These are phyloP conservation scores for Xerocomellus chrysenteron DNA, from an alignment of 768 basidiomycete species.

Conservation along the genomic window DNA sequence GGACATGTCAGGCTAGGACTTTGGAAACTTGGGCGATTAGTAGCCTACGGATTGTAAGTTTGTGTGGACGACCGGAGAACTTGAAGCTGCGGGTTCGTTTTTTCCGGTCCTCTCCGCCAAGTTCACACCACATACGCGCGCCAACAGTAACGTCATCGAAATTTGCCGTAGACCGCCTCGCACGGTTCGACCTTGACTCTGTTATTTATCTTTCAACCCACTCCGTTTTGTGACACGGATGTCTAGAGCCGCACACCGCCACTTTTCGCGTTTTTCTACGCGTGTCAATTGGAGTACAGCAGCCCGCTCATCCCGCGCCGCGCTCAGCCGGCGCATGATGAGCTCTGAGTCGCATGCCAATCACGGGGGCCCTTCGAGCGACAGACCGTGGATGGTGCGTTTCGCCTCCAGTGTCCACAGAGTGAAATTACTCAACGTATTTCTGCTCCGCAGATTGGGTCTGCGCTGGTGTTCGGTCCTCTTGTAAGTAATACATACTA, in stretches of 20 bases:
- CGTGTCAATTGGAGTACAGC: slow-evolving; percentile 6
- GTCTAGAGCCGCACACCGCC: slow-evolving; percentile 22
- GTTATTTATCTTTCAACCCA: slow-evolving; percentile 12
- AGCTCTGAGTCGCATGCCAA: slow-evolving; percentile 25
- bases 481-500: slow-evolving; percentile 17
- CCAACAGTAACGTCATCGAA: slow-evolving; percentile 28
- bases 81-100: neutral
- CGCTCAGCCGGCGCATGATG: slow-evolving; percentile 25
- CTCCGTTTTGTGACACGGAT: slow-evolving; percentile 8
- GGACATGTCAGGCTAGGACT: neutral
- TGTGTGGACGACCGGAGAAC: neutral
- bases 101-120: slow-evolving; percentile 29
- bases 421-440: neutral
- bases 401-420: neutral
- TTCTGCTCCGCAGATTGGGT: slow-evolving; percentile 25
- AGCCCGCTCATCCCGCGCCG: slow-evolving; percentile 13
- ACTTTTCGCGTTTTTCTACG: slow-evolving; percentile 17
- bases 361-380: slow-evolving; percentile 19
- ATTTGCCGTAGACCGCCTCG: slow-evolving; percentile 12
- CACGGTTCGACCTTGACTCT: slow-evolving; percentile 9
- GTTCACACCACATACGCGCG: slow-evolving; percentile 22
- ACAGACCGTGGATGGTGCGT: slow-evolving; percentile 33
- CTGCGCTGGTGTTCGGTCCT: slow-evolving; percentile 33
- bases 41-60: neutral
- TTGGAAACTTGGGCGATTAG: neutral